phyloP scores from a whole-genome alignment of 1,139 yeast genomes.

The Pichia sp. region DNA sequence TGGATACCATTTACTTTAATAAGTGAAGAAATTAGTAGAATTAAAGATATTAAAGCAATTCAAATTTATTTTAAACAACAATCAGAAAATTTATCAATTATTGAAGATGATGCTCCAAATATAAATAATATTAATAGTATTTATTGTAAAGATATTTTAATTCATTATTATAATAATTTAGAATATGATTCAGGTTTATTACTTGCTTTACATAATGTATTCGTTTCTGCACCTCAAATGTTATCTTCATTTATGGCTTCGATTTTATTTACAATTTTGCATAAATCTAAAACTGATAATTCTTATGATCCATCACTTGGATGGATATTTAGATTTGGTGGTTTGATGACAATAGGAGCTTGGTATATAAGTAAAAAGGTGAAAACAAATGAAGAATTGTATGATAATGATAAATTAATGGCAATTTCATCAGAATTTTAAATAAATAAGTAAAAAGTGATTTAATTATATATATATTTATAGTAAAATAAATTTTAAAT shows the following conservation, averaged over 20 bases:
- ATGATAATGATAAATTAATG: slow-evolving; percentile 28
- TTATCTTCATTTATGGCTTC: slow-evolving; percentile 37
- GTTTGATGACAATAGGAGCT: slow-evolving; percentile 38
- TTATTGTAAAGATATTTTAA: slow-evolving; percentile 18
- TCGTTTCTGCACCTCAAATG: slow-evolving; percentile 45
- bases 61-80: slow-evolving; percentile 22
- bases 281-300: slow-evolving; percentile 15
- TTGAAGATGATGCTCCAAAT: slow-evolving; percentile 12
- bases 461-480: background rate
- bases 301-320: slow-evolving; percentile 35
- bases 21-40: slow-evolving; percentile 42
- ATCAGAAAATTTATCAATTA: background rate
- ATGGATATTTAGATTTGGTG: slow-evolving; percentile 46
- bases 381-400: slow-evolving; percentile 31
- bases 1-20: slow-evolving; percentile 49
- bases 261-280: slow-evolving; percentile 32
- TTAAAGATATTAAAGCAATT: slow-evolving; percentile 33
- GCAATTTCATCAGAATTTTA: slow-evolving; percentile 42
- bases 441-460: background rate
- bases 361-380: slow-evolving; percentile 32
- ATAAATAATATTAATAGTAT: slow-evolving; percentile 12
- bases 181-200: slow-evolving; percentile 44
- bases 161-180: slow-evolving; percentile 29
- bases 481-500: background rate
- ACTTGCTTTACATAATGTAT: slow-evolving; percentile 43